Evolutionary conservation across 208 protist species (phyloP).

Genomic region (Acanthamoeba castellanii): DNA sequence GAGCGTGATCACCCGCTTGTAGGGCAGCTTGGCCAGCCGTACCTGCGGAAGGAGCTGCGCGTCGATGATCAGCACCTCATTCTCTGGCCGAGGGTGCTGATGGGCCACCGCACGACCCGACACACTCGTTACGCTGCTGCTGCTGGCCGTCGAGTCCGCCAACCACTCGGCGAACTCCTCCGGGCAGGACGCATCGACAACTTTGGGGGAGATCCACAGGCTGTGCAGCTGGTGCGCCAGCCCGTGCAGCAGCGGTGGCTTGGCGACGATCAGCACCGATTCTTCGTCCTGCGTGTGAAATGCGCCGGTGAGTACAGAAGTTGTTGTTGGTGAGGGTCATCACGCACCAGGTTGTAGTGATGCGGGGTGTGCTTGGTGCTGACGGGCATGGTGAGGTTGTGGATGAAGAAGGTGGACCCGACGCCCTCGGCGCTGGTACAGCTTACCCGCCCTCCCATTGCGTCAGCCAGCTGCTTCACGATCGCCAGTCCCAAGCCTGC

Average conservation of each 20-base stretch:
- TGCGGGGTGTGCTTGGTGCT: neutral
- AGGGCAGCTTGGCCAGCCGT: neutral
- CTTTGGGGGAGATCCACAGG: neutral
- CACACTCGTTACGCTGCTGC: neutral
- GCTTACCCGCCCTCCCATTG: neutral
- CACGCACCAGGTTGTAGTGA: neutral
- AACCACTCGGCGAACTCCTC: neutral
- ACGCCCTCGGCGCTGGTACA: conserved; percentile 38
- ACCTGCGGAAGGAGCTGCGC: neutral
- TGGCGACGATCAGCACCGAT: neutral
- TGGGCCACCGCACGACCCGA: neutral
- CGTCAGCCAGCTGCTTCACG: neutral
- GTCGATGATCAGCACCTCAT: neutral
- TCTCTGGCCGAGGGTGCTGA: neutral
- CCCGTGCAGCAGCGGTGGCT: neutral
- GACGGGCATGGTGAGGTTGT: neutral
- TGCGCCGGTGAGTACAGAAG: too few relatives aligned
- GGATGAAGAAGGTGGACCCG: neutral
- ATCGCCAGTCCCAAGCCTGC: conserved; percentile 13
- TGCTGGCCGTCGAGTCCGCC: neutral
- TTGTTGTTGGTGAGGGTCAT: too few relatives aligned
- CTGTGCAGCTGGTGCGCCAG: neutral
- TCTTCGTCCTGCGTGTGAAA: neutral
- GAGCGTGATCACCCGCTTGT: neutral
- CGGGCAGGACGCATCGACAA: neutral